phyloP scores from a whole-genome alignment of 2,329 filamentous ascomycete genomes.

The Penicillium sp. region DNA sequence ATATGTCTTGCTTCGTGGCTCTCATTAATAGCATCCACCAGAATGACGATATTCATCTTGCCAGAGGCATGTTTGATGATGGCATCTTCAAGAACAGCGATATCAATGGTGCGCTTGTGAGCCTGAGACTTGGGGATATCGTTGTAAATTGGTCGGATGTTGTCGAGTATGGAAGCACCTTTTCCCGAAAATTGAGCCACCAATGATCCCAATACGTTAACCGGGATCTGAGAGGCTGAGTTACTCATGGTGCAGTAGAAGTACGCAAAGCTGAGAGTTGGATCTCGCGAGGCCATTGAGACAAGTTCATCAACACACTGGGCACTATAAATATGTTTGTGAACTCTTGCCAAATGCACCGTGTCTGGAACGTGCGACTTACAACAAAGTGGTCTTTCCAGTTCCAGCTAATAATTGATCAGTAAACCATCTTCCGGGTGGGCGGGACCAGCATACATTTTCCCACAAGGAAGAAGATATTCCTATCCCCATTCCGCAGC shows the following conservation, averaged over 20 bases:
- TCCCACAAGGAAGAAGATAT: conserved; percentile 15
- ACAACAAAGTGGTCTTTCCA: conserved; percentile 23
- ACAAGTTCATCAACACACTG: conserved; percentile 16
- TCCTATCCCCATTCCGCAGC: conserved; percentile 1
- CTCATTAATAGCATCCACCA: conserved; percentile 23
- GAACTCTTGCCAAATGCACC: not conserved
- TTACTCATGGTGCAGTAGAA: conserved; percentile 22
- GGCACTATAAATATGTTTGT: conserved; percentile 2
- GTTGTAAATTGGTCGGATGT: conserved; percentile 12
- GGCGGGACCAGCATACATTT: conserved; percentile 16
- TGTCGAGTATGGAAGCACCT: conserved; percentile 9
- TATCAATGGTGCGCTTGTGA: conserved; percentile 12
- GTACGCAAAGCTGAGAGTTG: conserved; percentile 11
- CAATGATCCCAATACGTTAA: conserved; percentile 18
- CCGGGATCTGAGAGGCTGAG: conserved; percentile 12
- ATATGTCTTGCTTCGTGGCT: conserved; percentile 12
- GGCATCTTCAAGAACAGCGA: conserved; percentile 16
- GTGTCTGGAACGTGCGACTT: not conserved
- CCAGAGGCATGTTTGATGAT: conserved; percentile 9
- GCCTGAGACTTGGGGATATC: conserved; percentile 12
- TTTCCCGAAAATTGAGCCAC: conserved; percentile 16
- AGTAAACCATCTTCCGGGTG: not conserved
- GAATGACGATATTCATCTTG: conserved; percentile 7
- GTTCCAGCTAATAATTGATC: conserved; percentile 13
- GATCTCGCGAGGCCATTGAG: conserved; percentile 5